Evolutionary conservation across 2,329 filamentous ascomycete genomes (phyloP), one percentile per base, ranked within the genome.

Genomic region (Fonsecaea pugnacius): DNA sequence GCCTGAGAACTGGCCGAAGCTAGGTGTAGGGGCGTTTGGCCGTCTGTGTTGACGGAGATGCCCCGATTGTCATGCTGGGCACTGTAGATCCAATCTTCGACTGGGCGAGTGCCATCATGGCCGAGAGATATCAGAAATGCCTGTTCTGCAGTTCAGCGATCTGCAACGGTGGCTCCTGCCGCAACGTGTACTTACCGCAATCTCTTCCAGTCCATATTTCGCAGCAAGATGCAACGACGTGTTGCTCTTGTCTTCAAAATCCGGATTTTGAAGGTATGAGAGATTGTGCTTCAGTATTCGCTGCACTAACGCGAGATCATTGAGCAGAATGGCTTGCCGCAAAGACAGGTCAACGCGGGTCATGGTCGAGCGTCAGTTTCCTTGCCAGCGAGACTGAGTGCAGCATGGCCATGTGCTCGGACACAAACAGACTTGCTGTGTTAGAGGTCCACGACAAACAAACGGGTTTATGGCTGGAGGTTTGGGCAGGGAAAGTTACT

Each of bases 141-240:
- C 80, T 83, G 64, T 24, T 38, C 3, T n/a, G 32, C 33, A 46
- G 16, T 50, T 67, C 52, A 68, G 60, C 32, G 12, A 9, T 38
- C 16, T 48, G 30, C 14, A n/a, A 52, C 27, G 7, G 50, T 56
- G 9, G 7, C 35, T 53, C n/a, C 48, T 18, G 6, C 16, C 3
- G 8, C 36, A 30, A 24, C 36, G 51, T 14, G 3, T 58, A 67
- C 78, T 57, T 74, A 80, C 78, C 74, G 86, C 89, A 70, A 95
- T 89, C 53, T 87, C 79, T 7, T 86, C 80, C 73, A 89, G 85
- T 58, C 91, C 92, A 62, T 92, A 82, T 7, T 85, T 86, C 10
- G 90, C 90, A 50, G 92, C 91, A 2, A 96, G 84, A 76, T 96
- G 92, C 43, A 96, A 84, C 68, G 87, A 92, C 2, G 91, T 94